Percentiles rank a stretch among this genome's conserved stretches.
phyloP scores from a whole-genome alignment of 2,329 filamentous ascomycete species.

The Aspergillus aculeatinus region DNA sequence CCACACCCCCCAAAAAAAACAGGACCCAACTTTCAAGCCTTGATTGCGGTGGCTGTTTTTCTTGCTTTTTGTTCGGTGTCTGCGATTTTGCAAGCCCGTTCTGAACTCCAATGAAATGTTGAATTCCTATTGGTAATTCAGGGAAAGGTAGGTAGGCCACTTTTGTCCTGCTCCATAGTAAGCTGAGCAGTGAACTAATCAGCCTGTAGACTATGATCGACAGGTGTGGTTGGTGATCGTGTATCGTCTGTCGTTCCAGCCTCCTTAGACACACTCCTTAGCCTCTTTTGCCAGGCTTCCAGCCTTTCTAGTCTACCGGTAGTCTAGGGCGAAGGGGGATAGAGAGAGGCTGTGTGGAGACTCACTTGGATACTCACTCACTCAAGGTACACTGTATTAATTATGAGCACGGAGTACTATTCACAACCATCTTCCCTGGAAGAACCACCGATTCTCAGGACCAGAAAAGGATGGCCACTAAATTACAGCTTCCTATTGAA shows the following conservation, averaged over 20 bases:
- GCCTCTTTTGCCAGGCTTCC: background rate
- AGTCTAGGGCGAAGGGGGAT: too few relatives aligned
- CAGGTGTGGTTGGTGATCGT: background rate
- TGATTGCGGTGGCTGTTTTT: constrained; percentile 1
- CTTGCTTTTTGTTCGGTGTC: constrained; percentile 6
- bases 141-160: background rate
- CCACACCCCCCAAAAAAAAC: constrained; percentile 2
- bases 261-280: background rate
- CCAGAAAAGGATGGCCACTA: too few relatives aligned
- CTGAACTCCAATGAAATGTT: background rate
- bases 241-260: background rate
- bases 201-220: constrained; percentile 1
- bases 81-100: background rate
- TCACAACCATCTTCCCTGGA: too few relatives aligned
- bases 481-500: too few relatives aligned
- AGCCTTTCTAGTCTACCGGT: background rate
- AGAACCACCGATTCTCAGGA: background rate
- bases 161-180: background rate
- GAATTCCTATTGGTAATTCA: background rate
- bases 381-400: too few relatives aligned
- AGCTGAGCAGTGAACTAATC: background rate
- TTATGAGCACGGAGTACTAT: too few relatives aligned
- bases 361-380: background rate
- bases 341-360: background rate
- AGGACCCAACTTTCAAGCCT: constrained; percentile 8